phyloP scores from a whole-genome alignment of 129 eudicot species.

The Gnaphalium uliginosum region DNA sequence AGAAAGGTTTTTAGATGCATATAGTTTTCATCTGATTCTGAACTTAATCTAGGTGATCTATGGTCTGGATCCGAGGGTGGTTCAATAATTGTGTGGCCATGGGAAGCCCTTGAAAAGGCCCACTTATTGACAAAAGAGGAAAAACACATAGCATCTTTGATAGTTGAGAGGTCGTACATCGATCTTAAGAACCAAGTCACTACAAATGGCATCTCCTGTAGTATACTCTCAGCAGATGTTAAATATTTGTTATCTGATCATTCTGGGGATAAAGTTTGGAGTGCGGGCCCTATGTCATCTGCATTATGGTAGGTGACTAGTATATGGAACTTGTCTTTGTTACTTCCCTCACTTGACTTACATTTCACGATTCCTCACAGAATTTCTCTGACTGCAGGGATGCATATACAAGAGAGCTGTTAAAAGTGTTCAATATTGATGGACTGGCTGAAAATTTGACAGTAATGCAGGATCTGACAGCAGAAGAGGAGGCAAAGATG shows the following conservation, averaged over 20 bases:
- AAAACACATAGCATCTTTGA: slow-evolving; percentile 61
- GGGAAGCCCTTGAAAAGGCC: slow-evolving; percentile 86
- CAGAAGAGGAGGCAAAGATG: slow-evolving; percentile 77
- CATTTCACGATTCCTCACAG: slow-evolving; percentile 6
- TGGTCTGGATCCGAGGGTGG: slow-evolving; percentile 99
- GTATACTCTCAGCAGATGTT: slow-evolving; percentile 79
- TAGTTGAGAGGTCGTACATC: slow-evolving; percentile 74
- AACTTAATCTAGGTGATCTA: slow-evolving; percentile 72
- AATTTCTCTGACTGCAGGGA: slow-evolving; percentile 59
- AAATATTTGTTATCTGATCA: slow-evolving; percentile 74
- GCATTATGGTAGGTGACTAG: slow-evolving; percentile 73
- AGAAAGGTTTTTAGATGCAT: background rate
- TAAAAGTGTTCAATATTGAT: slow-evolving; percentile 82
- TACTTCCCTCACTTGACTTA: background rate
- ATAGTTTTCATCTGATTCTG: slow-evolving; percentile 27
- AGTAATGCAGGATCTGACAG: slow-evolving; percentile 47
- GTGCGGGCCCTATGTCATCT: slow-evolving; percentile 71
- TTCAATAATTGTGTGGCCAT: slow-evolving; percentile 78
- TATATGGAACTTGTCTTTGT: background rate
- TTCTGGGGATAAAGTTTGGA: slow-evolving; percentile 82
- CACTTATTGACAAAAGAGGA: slow-evolving; percentile 59
- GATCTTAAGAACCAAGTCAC: slow-evolving; percentile 81
- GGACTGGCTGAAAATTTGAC: slow-evolving; percentile 82
- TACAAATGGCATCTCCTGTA: slow-evolving; percentile 59
- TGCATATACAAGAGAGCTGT: slow-evolving; percentile 77